Conservation (phyloP, 306 rosid species). For the Pyrus betulifolia region DNA sequence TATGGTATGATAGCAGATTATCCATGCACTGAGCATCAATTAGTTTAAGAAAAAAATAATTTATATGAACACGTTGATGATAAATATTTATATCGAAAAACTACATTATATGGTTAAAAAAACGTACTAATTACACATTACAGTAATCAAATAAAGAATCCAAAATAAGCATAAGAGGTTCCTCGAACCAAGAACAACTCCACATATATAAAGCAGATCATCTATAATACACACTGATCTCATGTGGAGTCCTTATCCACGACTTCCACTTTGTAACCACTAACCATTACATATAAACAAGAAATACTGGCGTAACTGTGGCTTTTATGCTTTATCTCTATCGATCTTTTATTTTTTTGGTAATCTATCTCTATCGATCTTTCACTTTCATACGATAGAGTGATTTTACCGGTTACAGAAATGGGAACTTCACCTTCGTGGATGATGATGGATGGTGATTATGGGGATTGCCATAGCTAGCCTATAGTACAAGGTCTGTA, state of each 20-base stretch:
- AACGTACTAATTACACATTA: too few relatives aligned
- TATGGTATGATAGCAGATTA: too few relatives aligned
- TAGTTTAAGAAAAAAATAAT: too few relatives aligned
- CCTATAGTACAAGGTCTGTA: slow-evolving; percentile 13
- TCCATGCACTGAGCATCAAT: too few relatives aligned
- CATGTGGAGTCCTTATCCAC: background rate
- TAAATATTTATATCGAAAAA: too few relatives aligned
- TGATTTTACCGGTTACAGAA: slow-evolving; percentile 20
- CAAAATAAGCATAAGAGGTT: background rate
- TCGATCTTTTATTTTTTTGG: slow-evolving; percentile 9
- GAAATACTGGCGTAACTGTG: background rate
- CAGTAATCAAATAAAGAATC: too few relatives aligned
- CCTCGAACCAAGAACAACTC: background rate
- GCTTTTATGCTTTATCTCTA: slow-evolving; percentile 22
- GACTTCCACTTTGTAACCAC: background rate
- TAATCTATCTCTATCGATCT: slow-evolving; percentile 5
- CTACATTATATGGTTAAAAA: too few relatives aligned
- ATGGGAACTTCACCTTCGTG: slow-evolving; percentile 29
- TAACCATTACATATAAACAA: background rate
- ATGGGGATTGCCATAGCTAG: background rate
- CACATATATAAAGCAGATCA: background rate
- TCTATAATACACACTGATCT: background rate
- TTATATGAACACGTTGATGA: background rate
- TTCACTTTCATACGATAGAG: slow-evolving; percentile 22
- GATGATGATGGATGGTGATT: slow-evolving; percentile 8